Conservation (phyloP, 2,329 filamentous ascomycete genomes). For the Penicillium digitatum region DNA sequence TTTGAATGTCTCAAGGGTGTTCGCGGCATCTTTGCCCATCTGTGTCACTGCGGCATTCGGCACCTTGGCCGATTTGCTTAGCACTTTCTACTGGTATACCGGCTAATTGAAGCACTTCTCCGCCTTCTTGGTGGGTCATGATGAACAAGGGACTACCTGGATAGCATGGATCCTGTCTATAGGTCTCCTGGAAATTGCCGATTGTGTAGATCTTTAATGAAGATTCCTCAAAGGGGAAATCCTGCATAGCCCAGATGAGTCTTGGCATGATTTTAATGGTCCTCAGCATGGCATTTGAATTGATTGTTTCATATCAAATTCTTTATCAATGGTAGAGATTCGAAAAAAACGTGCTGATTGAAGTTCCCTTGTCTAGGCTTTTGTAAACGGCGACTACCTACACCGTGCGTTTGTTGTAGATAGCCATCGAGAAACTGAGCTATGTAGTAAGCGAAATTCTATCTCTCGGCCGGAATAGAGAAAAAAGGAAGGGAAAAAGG, state of each 20-base stretch:
- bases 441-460: not conserved
- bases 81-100: slow-evolving; percentile 25
- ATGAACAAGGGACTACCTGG: slow-evolving; percentile 26
- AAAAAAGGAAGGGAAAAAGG: not conserved
- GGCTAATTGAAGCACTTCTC: slow-evolving; percentile 25
- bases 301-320: not conserved
- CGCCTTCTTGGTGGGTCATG: slow-evolving; percentile 36
- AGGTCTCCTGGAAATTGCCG: slow-evolving; percentile 23
- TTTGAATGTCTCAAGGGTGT: slow-evolving; percentile 14
- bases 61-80: slow-evolving; percentile 25
- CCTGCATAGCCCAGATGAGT: not conserved
- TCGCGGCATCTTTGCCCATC: slow-evolving; percentile 23
- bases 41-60: slow-evolving; percentile 19
- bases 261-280: not conserved
- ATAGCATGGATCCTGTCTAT: slow-evolving; percentile 19
- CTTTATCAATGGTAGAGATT: not conserved
- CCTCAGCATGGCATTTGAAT: not conserved
- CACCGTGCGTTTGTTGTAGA: not conserved
- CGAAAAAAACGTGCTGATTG: not conserved
- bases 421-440: not conserved
- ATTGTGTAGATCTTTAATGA: slow-evolving; percentile 15
- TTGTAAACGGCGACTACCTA: no score
- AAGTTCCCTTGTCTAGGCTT: not conserved
- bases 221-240: not conserved
- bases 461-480: not conserved